phyloP scores from a whole-genome alignment of 495 filamentous ascomycete genomes.

The Penicillium macrosclerotiorum region DNA sequence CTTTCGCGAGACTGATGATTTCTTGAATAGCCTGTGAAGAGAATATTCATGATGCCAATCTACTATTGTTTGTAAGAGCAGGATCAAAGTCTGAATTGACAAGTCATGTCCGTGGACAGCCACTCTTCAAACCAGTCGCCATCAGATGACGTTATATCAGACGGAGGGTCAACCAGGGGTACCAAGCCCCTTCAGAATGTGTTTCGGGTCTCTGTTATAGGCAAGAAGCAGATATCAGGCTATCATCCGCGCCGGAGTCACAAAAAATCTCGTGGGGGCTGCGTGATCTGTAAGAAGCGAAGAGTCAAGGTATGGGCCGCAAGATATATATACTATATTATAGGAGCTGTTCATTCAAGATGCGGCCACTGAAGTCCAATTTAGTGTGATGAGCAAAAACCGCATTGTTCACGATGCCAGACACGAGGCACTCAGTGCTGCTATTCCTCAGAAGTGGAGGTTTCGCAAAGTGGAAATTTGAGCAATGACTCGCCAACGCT shows the following conservation, averaged over 20 bases:
- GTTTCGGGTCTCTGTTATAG: slow-evolving; percentile 14
- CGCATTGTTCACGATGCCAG: slow-evolving; percentile 27
- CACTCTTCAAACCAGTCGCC: no score
- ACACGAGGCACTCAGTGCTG: slow-evolving; percentile 19
- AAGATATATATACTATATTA: not conserved
- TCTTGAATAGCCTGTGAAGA: no score
- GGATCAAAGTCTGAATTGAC: no score
- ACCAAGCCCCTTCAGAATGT: slow-evolving; percentile 28
- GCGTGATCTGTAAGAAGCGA: slow-evolving; percentile 30
- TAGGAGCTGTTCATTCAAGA: no score
- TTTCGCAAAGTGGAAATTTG: not conserved
- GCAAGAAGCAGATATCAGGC: not conserved
- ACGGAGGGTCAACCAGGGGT: no score
- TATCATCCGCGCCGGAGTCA: slow-evolving; percentile 25
- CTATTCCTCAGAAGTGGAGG: slow-evolving; percentile 11
- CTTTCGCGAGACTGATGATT: no score
- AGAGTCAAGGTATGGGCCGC: slow-evolving; percentile 25
- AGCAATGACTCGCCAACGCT: not conserved
- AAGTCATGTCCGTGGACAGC: no score
- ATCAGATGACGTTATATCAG: no score
- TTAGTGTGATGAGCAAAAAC: slow-evolving; percentile 36
- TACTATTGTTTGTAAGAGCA: no score
- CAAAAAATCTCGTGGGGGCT: slow-evolving; percentile 32
- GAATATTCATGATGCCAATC: no score
- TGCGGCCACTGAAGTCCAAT: not conserved